These are phyloP conservation scores for Apiospora phragmitis DNA, from an alignment of 2,329 filamentous ascomycete species.

Conservation along the genomic window DNA sequence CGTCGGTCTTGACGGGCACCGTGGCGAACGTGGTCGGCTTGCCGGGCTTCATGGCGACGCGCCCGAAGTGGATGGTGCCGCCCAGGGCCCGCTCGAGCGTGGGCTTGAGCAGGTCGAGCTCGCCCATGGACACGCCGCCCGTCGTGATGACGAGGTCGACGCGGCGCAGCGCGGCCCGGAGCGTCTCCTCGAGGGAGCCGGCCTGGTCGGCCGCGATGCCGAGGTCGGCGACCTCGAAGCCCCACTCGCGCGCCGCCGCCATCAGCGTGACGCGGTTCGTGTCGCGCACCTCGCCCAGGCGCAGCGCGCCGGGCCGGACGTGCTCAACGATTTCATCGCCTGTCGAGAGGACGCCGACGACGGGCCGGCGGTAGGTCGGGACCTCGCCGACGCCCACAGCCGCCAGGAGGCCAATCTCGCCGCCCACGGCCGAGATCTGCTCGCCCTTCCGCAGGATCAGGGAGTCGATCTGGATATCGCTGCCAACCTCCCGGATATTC, in stretches of 20 bases:
- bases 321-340: constrained; percentile 91
- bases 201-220: constrained; percentile 80
- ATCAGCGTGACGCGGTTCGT: constrained; percentile 89
- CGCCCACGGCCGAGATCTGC: constrained; percentile 81
- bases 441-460: constrained; percentile 76
- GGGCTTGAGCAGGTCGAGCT: constrained; percentile 93
- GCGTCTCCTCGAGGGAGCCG: constrained; percentile 71
- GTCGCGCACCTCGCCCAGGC: constrained; percentile 84
- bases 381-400: constrained; percentile 77
- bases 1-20: constrained; percentile 65
- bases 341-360: constrained; percentile 86
- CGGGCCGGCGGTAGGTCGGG: constrained; percentile 71
- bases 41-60: constrained; percentile 96
- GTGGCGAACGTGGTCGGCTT: constrained; percentile 98
- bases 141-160: constrained; percentile 87
- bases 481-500: constrained; percentile 89
- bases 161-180: constrained; percentile 72
- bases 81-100: constrained; percentile 89
- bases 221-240: constrained; percentile 79
- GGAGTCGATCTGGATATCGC: constrained; percentile 72
- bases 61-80: constrained; percentile 93
- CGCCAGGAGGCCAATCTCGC: constrained; percentile 87
- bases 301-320: constrained; percentile 60
- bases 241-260: constrained; percentile 71
- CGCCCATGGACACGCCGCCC: constrained; percentile 96